Evolutionary conservation across 2,329 filamentous ascomycete species (phyloP).

Genomic region (Diaporthe citrichinensis): DNA sequence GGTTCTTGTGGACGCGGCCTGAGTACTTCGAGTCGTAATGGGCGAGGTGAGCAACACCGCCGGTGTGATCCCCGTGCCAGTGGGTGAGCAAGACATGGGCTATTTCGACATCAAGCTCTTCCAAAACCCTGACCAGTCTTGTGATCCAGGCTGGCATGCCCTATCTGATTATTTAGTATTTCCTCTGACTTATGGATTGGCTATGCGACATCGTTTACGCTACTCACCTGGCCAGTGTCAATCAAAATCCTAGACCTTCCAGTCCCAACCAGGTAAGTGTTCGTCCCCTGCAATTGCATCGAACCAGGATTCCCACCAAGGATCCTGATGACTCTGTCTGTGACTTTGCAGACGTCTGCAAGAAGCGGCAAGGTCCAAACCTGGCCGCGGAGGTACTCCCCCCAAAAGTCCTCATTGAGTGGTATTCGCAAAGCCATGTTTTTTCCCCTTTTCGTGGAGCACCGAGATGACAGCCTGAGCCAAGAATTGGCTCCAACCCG

Average conservation of each 20-base stretch:
- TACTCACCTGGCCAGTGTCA: constrained; percentile 9
- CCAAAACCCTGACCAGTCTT: background rate
- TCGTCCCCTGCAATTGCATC: constrained; percentile 14
- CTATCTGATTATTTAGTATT: background rate
- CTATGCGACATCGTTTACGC: background rate
- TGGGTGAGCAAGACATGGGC: background rate
- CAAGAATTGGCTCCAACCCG: no score
- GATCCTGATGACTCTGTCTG: background rate
- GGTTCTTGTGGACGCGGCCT: background rate
- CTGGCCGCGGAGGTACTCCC: background rate
- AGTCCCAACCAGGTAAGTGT: constrained; percentile 9
- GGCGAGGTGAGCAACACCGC: background rate
- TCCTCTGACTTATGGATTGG: background rate
- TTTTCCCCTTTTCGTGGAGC: background rate
- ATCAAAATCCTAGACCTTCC: constrained; percentile 7
- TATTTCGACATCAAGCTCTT: background rate
- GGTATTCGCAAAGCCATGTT: background rate
- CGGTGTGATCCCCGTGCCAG: constrained; percentile 1
- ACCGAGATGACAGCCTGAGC: background rate
- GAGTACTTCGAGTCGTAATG: background rate
- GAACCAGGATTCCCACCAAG: constrained; percentile 9
- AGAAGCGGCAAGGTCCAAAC: background rate
- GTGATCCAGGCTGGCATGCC: background rate
- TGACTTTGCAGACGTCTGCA: background rate
- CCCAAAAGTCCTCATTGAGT: background rate